phyloP scores from a whole-genome alignment of 73 alveolate genomes.

The Paramecium bursaria region DNA sequence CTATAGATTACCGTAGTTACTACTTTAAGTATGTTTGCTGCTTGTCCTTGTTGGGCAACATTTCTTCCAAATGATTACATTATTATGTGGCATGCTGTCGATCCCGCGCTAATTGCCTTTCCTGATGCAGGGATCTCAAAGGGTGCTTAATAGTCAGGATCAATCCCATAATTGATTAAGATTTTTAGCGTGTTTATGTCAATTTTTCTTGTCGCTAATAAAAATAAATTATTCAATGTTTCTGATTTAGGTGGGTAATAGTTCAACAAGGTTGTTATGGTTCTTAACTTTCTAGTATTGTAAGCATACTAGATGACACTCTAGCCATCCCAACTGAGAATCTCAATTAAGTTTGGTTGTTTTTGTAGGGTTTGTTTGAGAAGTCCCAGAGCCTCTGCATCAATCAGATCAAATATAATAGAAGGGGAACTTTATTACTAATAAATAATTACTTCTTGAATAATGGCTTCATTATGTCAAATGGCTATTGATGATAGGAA shows the following conservation, averaged over 20 bases:
- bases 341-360: background rate
- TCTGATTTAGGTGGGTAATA: background rate
- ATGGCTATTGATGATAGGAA: background rate
- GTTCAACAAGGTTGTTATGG: background rate
- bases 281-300: background rate
- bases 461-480: background rate
- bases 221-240: background rate
- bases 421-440: background rate
- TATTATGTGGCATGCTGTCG: constrained; percentile 27
- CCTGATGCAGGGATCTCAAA: background rate
- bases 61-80: constrained; percentile 61
- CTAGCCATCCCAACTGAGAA: background rate
- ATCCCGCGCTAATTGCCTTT: background rate
- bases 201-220: constrained; percentile 3
- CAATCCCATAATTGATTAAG: background rate
- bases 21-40: constrained; percentile 37
- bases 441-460: background rate
- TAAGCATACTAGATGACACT: constrained; percentile 29
- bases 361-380: background rate
- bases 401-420: background rate
- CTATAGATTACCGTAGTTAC: constrained; percentile 29
- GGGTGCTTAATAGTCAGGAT: background rate
- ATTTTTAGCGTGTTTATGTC: background rate
- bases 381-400: constrained; percentile 1
- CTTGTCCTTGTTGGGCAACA: constrained; percentile 2